Conservation (phyloP, 305 asterid species). For the Fraxinus dipetala region DNA sequence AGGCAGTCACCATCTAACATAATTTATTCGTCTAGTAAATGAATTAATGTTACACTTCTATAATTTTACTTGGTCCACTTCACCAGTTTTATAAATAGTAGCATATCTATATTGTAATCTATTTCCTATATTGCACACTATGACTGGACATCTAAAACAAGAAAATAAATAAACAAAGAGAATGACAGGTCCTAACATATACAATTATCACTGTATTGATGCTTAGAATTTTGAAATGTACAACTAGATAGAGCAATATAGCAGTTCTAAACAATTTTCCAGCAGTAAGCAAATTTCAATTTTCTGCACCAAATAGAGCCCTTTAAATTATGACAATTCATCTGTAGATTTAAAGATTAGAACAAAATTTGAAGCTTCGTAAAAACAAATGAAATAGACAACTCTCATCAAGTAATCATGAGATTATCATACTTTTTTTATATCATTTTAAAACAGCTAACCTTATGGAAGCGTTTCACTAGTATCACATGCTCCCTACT, state of each 20-base stretch:
- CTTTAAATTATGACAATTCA: background rate
- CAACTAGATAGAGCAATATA: background rate
- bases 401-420: background rate
- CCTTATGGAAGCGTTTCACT: background rate
- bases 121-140: background rate
- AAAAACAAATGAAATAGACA: background rate
- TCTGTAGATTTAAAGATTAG: background rate
- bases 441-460: background rate
- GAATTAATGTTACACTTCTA: background rate
- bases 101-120: background rate
- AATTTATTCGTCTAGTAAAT: background rate
- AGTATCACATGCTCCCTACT: background rate
- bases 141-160: background rate
- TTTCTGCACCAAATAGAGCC: background rate
- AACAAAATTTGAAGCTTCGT: background rate
- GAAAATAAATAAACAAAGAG: background rate
- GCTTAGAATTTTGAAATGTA: background rate
- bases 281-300: background rate
- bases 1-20: background rate
- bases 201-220: background rate
- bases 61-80: background rate
- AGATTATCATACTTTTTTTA: background rate
- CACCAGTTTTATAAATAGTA: background rate
- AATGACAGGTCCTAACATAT: background rate
- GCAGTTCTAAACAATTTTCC: background rate